Evolutionary conservation across 352 stramenopile genomes (phyloP).

Genomic region (Phytophthora cactorum): DNA sequence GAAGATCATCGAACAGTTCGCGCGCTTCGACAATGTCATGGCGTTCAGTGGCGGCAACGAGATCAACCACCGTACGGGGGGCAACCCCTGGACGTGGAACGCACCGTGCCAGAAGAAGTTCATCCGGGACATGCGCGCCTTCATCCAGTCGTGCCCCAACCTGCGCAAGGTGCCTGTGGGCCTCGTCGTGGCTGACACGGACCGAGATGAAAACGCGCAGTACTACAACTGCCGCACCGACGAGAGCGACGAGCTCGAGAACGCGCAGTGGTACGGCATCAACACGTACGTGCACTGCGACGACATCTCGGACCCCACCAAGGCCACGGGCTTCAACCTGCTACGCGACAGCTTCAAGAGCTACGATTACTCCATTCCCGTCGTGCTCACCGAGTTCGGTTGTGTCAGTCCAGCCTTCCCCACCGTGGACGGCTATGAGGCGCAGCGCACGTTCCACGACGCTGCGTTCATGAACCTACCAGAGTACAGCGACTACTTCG

Average conservation of each 20-base stretch:
- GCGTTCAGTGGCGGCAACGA: conserved; percentile 85
- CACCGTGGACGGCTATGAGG: conserved; percentile 66
- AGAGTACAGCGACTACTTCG: conserved; percentile 63
- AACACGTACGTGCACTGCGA: conserved; percentile 88
- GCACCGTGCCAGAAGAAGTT: conserved; percentile 91
- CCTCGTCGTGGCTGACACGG: conserved; percentile 68
- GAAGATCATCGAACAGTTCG: conserved; percentile 82
- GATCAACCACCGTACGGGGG: conserved; percentile 72
- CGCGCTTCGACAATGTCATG: conserved; percentile 88
- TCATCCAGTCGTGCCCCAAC: conserved; percentile 55
- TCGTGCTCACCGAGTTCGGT: conserved; percentile 42
- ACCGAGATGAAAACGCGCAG: conserved; percentile 64
- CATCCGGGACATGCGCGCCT: conserved; percentile 86
- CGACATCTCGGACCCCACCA: conserved; percentile 43
- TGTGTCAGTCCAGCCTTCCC: conserved; percentile 37
- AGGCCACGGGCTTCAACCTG: conserved; percentile 64
- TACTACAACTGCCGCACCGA: conserved; percentile 89
- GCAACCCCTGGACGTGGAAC: conserved; percentile 57
- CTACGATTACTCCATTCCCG: conserved; percentile 60
- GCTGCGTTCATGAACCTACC: conserved; percentile 60
- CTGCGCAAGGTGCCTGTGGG: conserved; percentile 82
- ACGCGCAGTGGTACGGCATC: conserved; percentile 87
- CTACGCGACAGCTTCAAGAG: conserved; percentile 63
- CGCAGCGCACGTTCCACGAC: conserved; percentile 81
- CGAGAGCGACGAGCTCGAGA: conserved; percentile 63